phyloP scores from a whole-genome alignment of 1,139 yeast species.

The Nematodospora anomalae region DNA sequence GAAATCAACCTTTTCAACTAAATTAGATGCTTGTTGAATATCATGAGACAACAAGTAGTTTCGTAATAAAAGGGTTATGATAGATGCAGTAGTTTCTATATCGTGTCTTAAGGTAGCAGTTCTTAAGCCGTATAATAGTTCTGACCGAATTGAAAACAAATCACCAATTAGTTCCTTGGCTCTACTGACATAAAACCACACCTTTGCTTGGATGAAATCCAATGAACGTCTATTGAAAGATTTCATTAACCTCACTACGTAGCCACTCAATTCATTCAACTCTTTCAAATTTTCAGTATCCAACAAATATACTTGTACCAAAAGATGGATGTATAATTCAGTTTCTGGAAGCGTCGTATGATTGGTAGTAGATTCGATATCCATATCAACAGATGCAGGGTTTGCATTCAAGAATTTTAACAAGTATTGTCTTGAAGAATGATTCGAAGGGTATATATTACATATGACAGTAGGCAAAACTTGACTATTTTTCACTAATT shows the following conservation, averaged over 20 bases:
- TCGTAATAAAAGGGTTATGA: slow-evolving; percentile 80
- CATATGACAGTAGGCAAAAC: slow-evolving; percentile 56
- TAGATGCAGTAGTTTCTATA: slow-evolving; percentile 83
- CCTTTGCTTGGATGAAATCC: slow-evolving; percentile 84
- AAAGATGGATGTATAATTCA: slow-evolving; percentile 75
- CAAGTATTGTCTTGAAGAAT: slow-evolving; percentile 44
- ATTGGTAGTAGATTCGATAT: slow-evolving; percentile 3
- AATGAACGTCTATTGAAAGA: slow-evolving; percentile 77
- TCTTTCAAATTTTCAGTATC: slow-evolving; percentile 55
- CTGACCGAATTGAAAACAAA: slow-evolving; percentile 63
- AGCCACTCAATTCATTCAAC: slow-evolving; percentile 52
- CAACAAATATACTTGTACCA: slow-evolving; percentile 73
- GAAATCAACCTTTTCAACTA: slow-evolving; percentile 85
- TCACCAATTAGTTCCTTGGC: slow-evolving; percentile 69
- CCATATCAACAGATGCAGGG: slow-evolving; percentile 15
- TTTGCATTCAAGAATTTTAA: slow-evolving; percentile 33
- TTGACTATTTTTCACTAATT: slow-evolving; percentile 46
- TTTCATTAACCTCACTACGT: slow-evolving; percentile 56
- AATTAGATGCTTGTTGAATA: slow-evolving; percentile 82
- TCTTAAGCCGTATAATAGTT: slow-evolving; percentile 71
- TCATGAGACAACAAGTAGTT: slow-evolving; percentile 78
- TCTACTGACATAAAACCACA: slow-evolving; percentile 90
- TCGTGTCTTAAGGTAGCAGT: slow-evolving; percentile 93
- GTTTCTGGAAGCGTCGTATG: slow-evolving; percentile 57
- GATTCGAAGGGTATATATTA: slow-evolving; percentile 39